A percentile compares a stretch with the other conserved stretches of the same genome.
Evolutionary conservation across 306 rosid genomes (phyloP).

Genomic region (Mimosa bimucronata): DNA sequence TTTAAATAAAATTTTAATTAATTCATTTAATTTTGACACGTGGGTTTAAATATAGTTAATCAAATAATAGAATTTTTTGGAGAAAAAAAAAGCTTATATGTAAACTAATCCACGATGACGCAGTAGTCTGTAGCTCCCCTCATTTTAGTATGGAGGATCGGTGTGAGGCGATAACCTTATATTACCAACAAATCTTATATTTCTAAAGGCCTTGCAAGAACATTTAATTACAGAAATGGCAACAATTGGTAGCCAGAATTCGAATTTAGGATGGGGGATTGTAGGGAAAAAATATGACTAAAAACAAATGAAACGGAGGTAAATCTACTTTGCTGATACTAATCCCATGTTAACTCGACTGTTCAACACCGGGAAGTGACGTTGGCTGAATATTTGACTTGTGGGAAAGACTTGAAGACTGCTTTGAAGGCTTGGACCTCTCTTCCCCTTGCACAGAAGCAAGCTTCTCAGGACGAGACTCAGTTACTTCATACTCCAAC

Average conservation of each 20-base stretch:
- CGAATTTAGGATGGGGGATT: neutral
- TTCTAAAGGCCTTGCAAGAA: conserved; percentile 46
- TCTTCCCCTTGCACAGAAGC: conserved; percentile 71
- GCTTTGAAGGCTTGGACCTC: conserved; percentile 64
- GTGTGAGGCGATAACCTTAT: conserved; percentile 17
- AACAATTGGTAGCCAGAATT: conserved; percentile 43
- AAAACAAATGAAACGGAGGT: conserved; percentile 32
- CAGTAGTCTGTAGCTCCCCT: no score
- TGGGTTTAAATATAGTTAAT: neutral
- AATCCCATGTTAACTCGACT: conserved; percentile 74
- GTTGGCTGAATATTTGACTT: conserved; percentile 69
- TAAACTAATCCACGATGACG: neutral
- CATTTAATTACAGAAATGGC: conserved; percentile 76
- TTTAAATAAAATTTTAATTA: no score
- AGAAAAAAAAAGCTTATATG: no score
- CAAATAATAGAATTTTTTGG: neutral
- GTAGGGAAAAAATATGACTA: neutral
- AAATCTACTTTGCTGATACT: conserved; percentile 47
- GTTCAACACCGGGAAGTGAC: conserved; percentile 71
- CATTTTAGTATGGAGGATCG: neutral
- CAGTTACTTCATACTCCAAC: conserved; percentile 62
- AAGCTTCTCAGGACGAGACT: conserved; percentile 59
- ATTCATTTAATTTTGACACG: neutral
- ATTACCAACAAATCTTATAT: conserved; percentile 60
- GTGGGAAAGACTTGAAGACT: conserved; percentile 53